phyloP scores from a whole-genome alignment of 2,329 filamentous ascomycete species.

The Diaporthe amygdali region DNA sequence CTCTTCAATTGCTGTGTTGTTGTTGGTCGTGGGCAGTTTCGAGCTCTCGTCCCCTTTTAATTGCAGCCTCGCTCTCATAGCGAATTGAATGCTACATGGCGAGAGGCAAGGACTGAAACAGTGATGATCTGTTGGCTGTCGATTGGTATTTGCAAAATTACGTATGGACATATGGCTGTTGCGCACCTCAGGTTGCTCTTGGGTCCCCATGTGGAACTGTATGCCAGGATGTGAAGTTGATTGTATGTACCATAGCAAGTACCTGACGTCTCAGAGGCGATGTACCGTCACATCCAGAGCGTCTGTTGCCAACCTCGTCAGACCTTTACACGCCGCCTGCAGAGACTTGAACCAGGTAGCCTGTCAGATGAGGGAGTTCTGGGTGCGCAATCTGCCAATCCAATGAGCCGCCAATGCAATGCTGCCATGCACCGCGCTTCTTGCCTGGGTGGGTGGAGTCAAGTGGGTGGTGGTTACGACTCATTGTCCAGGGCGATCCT shows the following conservation, averaged over 20 bases:
- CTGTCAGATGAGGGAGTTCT: not conserved
- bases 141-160: not conserved
- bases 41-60: not conserved
- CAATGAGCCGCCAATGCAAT: conserved; percentile 23
- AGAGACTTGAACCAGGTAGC: not conserved
- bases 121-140: not conserved
- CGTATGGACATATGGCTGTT: not conserved
- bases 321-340: conserved; percentile 15
- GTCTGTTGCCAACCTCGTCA: not conserved
- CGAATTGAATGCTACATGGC: not conserved
- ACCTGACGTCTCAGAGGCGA: not conserved
- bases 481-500: not conserved
- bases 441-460: not conserved
- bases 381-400: conserved; percentile 19
- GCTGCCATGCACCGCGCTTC: conserved; percentile 23
- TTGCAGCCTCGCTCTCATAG: not conserved
- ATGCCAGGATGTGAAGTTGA: not conserved
- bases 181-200: not conserved
- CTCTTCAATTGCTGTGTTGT: not conserved
- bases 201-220: no score
- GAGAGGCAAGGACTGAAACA: not conserved
- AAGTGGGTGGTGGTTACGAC: not conserved
- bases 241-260: not conserved
- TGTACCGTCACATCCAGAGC: conserved; percentile 8
- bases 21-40: not conserved